Evolutionary conservation across 768 basidiomycete genomes (phyloP), one percentile per base, ranked within the genome.

Genomic region (Coprinopsis cinerea): DNA sequence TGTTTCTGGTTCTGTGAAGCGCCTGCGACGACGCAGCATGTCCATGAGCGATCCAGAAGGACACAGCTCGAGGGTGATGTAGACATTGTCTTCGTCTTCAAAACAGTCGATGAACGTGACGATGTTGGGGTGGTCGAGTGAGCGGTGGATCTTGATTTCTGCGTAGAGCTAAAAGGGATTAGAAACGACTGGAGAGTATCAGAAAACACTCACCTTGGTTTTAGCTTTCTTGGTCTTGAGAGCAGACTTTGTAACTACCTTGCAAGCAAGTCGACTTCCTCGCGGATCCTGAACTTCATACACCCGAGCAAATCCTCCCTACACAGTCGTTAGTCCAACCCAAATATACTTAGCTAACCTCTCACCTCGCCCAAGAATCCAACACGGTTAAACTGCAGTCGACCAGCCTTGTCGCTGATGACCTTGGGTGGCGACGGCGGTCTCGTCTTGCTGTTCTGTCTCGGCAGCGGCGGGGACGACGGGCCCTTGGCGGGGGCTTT

Each of bases 71-170:
- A 99, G 82, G 10, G 86, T 85, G 88, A 99, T 95, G 69, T 98
- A 99, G 20, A 99, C 95, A 64, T 97, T 93, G 47, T 90, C 84
- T 10, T 82, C 77, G 59, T 96, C 95, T 65, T 99, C 94, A 61
- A 97, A 98, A 66, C 93, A 95, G 56, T 96, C 92, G 45, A 85
- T 75, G 65, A 98, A 97, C 10, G 71, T 67, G 45, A 97, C 93
- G 54, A 99, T 91, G 66, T 99, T 94, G 15, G 92, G 89, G 58
- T 98, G 95, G 22, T 80, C 68, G 41, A 99, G 78, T 13, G 90
- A 85, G 53, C 86, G 83, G 67, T 99, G 95, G 42, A 99, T 92
- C 74, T 95, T 96, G 61, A 99, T 99, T 75, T 99, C 95, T 53
- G 95, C 94, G 61, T 93, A 99, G 40, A 99, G 80, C 95, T 97